phyloP scores from a whole-genome alignment of 768 basidiomycete genomes.

The Grammothele lineata region DNA sequence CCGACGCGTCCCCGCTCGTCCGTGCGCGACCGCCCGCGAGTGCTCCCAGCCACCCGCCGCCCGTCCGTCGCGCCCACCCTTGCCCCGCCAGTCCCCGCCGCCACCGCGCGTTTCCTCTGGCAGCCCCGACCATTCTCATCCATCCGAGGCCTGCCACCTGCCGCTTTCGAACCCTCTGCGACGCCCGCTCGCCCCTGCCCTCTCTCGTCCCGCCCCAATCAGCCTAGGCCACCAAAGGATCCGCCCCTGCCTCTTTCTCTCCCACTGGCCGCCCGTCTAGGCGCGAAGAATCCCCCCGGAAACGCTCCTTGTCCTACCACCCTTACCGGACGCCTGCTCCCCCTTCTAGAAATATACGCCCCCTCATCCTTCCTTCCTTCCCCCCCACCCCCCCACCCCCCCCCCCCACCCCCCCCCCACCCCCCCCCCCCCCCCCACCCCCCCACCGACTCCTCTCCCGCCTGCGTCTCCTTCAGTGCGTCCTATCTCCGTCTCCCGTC shows the following conservation, averaged over 20 bases:
- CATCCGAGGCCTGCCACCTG: too few species aligned
- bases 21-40: too few species aligned
- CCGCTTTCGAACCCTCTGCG: too few species aligned
- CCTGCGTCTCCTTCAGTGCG: constrained; percentile 77
- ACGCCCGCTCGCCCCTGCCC: too few species aligned
- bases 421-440: constrained; percentile 1
- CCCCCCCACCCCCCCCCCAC: constrained; percentile 2
- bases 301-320: constrained; percentile 4
- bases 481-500: constrained; percentile 17
- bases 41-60: too few species aligned
- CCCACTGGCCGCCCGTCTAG: constrained; percentile 10
- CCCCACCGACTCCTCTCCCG: constrained; percentile 28
- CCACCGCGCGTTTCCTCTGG: too few species aligned
- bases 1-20: not conserved
- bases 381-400: not conserved
- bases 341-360: constrained; percentile 21
- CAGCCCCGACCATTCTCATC: too few species aligned
- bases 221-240: too few species aligned
- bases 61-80: too few species aligned
- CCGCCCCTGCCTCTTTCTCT: not conserved
- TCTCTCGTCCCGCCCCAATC: too few species aligned
- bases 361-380: constrained; percentile 11
- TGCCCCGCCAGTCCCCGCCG: too few species aligned
- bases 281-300: constrained; percentile 8
- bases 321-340: constrained; percentile 14